phyloP scores from a whole-genome alignment of 129 eudicot genomes.

The Flaveria ramosissima region DNA sequence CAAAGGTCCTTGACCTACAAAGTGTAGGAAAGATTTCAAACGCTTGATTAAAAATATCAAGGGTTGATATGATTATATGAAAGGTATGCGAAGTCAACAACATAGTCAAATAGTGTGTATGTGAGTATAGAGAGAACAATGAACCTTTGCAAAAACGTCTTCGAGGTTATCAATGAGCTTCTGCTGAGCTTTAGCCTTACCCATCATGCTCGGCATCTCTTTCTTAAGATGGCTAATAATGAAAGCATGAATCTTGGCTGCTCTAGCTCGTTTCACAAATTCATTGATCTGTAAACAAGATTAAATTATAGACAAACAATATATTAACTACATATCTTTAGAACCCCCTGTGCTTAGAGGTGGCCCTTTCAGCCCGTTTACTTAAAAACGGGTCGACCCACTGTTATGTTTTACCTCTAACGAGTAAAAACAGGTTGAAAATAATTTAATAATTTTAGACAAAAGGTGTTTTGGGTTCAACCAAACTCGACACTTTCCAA shows the following conservation, averaged over 20 bases:
- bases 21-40: too few relatives aligned
- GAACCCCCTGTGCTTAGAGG: background rate
- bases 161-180: conserved; percentile 75
- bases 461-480: background rate
- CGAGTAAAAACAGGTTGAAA: background rate
- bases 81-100: too few relatives aligned
- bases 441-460: background rate
- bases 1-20: too few relatives aligned
- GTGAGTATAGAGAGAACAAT: conserved; percentile 11
- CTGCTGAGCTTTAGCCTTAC: conserved; percentile 87
- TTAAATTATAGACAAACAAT: background rate
- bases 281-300: conserved; percentile 69
- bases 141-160: conserved; percentile 82
- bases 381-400: background rate
- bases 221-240: conserved; percentile 87
- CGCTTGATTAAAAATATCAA: too few relatives aligned
- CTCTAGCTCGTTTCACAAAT: conserved; percentile 98
- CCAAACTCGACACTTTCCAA: background rate
- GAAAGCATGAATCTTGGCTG: conserved; percentile 93
- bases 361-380: background rate
- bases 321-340: background rate
- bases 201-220: conserved; percentile 98
- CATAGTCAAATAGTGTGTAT: background rate
- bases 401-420: background rate
- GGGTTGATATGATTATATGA: too few relatives aligned